Evolutionary conservation across 805 yeast species (phyloP), one percentile per base, ranked within the genome.

Genomic region (Deakozyma indianensis): DNA sequence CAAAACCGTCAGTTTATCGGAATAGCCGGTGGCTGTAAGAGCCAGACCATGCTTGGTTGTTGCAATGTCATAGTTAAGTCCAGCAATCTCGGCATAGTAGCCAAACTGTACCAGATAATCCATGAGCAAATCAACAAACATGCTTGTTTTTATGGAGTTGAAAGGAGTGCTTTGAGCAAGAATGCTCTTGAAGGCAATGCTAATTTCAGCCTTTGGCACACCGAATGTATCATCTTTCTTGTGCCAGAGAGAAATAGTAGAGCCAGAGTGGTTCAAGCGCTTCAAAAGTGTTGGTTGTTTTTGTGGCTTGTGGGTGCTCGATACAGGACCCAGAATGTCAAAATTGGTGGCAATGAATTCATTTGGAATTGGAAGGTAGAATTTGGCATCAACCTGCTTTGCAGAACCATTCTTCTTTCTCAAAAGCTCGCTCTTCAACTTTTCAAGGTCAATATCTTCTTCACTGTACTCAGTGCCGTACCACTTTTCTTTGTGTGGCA

Each of bases 221-320:
- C 82, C 77, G 58, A 90, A 83, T 43, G 80, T 77, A 53, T 90
- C 95, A 64, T 90, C 95, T 54, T 81, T 81, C 60, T 90, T 90
- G 61, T 69, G 84, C 97, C 97, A 90, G 29, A 84, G 65, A 53
- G 78, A 79, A 32, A 70, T 62, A 18, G 49, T 40, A 5, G 50
- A 50, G 15, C 49, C 53, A 9, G 45, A 47, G 42, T 68, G 68
- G 14, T 70, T 62, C 41, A 71, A 68, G 41, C 73, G 68, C 48
- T 71, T 63, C 46, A 92, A 63, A 35, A 86, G 65, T 29, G 67
- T 66, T 1, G 96, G 96, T 49, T 73, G 74, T 23, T 68, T 69
- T 41, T 66, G 54, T 2, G 77, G 72, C 7, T 56, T 44, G 20
- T 47, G 54, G 23, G 68, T 65, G 14, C 58, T 56, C 2, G 54